Evolutionary conservation across 495 filamentous ascomycete genomes (phyloP), one percentile per base, ranked within the genome.

Genomic region (Neurospora intermedia): DNA sequence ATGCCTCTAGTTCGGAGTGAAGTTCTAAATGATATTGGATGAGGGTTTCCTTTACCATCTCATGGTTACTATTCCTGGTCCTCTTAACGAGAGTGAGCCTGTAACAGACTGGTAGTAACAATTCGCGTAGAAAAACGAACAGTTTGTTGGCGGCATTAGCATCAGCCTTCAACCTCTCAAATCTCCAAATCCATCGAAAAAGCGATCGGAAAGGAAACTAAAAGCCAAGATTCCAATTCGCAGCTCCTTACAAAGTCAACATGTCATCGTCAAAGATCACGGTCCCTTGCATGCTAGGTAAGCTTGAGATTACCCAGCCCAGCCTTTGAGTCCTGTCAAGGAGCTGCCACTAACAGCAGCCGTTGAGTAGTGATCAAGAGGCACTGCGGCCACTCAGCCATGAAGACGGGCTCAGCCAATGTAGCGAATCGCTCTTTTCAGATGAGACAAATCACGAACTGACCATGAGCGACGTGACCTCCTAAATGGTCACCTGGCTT

Each of bases 71-170:
- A 23, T 31, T 38, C 35, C 6, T 31, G 13, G 2, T 31, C 23
- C 4, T 27, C 54, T 13, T 18, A 66, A 27, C 27, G 7, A 39
- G 39, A 18, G 15, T 31, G 3, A 66, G 3, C 27, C 1, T 66
- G 41, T 48, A 39, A 31, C 5, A 35, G 18, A 35, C 70, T 46
- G 4, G 10, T 27, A 40, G 15, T 71, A 27, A 71, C 35, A 45
- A 27, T 23, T 6, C n/a, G 11, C 39, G 20, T 38, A 46, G 39
- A 75, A 72, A 54, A 75, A 40, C n/a, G 73, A 75, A 38, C 35
- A 48, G 27, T 77, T 69, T 18, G 35, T 77, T n/a, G 48, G 71
- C 31, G 74, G 75, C 3, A 71, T 45, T 10, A 48, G 46, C 15
- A 43, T 77, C 43, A 31, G n/a, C 23, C 54, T 66, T 27, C 54